Percentiles rank a stretch among this genome's conserved stretches.
Evolutionary conservation across 352 stramenopile species (phyloP).

Genomic region (Globisporangium spiculum): DNA sequence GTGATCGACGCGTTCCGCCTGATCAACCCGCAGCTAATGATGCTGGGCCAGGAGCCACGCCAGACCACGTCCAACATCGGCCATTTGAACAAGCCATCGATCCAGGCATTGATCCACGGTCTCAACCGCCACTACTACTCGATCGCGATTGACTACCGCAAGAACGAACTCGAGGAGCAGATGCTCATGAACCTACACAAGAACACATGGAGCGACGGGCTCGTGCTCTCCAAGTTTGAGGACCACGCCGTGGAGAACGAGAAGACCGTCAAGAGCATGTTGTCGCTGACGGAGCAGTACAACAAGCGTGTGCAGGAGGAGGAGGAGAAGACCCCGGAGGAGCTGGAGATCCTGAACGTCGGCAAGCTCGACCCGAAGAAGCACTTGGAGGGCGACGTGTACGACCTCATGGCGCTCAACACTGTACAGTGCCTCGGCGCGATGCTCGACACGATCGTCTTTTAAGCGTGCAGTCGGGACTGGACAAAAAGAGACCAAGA

Average conservation of each 20-base stretch:
- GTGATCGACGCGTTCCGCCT: constrained; percentile 99
- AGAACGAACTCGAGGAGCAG: constrained; percentile 99
- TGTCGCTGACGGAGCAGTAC: constrained; percentile 95
- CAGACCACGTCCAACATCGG: constrained; percentile 99
- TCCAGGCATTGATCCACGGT: constrained; percentile 97
- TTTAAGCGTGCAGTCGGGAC: constrained; percentile 54
- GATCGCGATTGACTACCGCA: constrained; percentile 97
- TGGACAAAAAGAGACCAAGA: neutral
- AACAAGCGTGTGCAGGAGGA: constrained; percentile 94
- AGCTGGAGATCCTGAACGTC: constrained; percentile 98
- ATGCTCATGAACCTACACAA: constrained; percentile 99
- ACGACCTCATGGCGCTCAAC: constrained; percentile 97
- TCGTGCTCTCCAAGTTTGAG: constrained; percentile 95
- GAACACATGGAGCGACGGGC: constrained; percentile 95
- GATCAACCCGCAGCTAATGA: constrained; percentile 99
- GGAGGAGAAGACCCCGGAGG: constrained; percentile 96
- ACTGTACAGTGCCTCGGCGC: constrained; percentile 98
- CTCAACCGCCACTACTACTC: constrained; percentile 99
- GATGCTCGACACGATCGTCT: constrained; percentile 99
- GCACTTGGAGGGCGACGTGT: constrained; percentile 93
- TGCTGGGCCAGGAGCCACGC: constrained; percentile 96
- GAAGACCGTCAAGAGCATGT: constrained; percentile 93
- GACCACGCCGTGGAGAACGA: constrained; percentile 93
- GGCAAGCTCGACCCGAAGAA: constrained; percentile 96
- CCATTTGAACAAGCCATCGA: constrained; percentile 98